Conservation (phyloP, 2,329 filamentous ascomycete genomes). For the Aureobasidium sp. region DNA sequence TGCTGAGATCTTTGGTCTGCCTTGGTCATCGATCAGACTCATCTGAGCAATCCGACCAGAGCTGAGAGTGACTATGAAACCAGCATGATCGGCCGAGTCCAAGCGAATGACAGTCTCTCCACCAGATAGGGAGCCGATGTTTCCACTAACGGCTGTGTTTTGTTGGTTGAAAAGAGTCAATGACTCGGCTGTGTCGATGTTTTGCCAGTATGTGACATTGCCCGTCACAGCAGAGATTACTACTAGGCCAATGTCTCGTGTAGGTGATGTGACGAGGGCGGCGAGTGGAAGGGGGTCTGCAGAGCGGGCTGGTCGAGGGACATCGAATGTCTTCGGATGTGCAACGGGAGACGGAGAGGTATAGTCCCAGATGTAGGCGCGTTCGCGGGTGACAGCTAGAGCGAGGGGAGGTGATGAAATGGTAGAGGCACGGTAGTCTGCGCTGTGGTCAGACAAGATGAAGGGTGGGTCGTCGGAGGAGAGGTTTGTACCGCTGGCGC, state of each 20-base stretch:
- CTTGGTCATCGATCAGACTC: constrained; percentile 77
- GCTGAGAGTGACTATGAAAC: constrained; percentile 78
- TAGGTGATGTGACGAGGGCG: constrained; percentile 70
- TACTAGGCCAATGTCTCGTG: constrained; percentile 73
- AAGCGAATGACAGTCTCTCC: constrained; percentile 73
- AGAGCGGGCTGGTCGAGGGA: constrained; percentile 64
- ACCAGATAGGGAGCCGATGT: constrained; percentile 64
- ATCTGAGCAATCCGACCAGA: constrained; percentile 82
- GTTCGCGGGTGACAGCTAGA: constrained; percentile 69
- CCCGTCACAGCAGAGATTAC: constrained; percentile 78
- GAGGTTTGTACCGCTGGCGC: constrained; percentile 15
- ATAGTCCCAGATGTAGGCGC: constrained; percentile 90
- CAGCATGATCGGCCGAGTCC: constrained; percentile 76
- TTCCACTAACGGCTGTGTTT: constrained; percentile 69
- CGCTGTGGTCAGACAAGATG: not conserved
- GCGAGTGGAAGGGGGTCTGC: constrained; percentile 74
- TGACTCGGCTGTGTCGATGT: constrained; percentile 79
- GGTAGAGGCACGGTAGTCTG: constrained; percentile 37
- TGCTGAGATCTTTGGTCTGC: constrained; percentile 70
- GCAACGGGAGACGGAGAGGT: constrained; percentile 55
- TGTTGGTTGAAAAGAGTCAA: constrained; percentile 77
- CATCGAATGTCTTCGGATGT: constrained; percentile 71
- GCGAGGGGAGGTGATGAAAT: constrained; percentile 61
- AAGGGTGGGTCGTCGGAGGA: not conserved
- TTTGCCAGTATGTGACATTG: constrained; percentile 91